Base-by-base conservation (phyloP, 345 rosid genomes). In the Acer saccharum region DNA sequence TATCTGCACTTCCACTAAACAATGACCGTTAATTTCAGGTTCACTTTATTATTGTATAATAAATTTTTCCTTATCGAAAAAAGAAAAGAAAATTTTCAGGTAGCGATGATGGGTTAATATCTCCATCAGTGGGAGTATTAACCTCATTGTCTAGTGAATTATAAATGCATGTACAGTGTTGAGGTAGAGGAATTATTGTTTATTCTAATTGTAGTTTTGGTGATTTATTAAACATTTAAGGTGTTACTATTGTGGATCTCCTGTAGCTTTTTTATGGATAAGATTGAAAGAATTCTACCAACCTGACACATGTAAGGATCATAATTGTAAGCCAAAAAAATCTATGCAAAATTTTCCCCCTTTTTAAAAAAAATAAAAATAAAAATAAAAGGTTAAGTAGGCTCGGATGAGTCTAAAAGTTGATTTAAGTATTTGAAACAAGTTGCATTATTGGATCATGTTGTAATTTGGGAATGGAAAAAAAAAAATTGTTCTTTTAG, bases 331-430 rank as follows among this genome's bases (percentile, higher is more conserved):
- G 16, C 27, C 29, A 60, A 60, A 64, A 12, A 64, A 7, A 46
- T 10, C 14, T 68, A 60, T 60, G 23, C n/a, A 14, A 54, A 16
- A n/a, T 20, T 60, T 20, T 11, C 50, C 7, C 10, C 11, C 8
- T 57, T 57, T 60, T 4, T 20, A 20, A 1, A 20, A 60, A 18
- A 18, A 35, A 4, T 35, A 35, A 35, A 32, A 32, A 58, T 7
- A 18, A 18, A n/a, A 29, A 43, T 43, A 9, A 46, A 46, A 46
- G 50, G 20, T 68, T 58, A 13, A 73, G 71, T 10, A 67, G 63
- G 68, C 66, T 73, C 62, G 46, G 46, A 61, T 57, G 71, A 72
- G 64, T 67, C 68, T 25, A 62, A 57, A 73, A 25, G 61, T 60
- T 73, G 11, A 63, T 18, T 18, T 68, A n/a, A 13, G 14, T 57